These are phyloP conservation scores for Penstemon barbatus DNA, from an alignment of 257 asterid genomes.

Conservation along the genomic window DNA sequence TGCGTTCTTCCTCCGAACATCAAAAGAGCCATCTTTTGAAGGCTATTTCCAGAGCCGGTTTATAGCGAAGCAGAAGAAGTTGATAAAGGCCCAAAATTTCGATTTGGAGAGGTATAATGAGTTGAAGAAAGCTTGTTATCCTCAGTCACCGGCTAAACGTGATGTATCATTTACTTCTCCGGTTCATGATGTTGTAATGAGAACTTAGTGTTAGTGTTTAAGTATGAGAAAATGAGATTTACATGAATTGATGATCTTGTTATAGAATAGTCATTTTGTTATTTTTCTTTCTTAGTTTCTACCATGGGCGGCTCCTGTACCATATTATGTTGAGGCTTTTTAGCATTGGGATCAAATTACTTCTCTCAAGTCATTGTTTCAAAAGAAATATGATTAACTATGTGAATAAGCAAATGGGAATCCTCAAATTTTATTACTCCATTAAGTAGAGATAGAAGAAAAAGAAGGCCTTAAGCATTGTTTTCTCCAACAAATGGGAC, in stretches of 20 bases:
- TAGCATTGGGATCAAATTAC: not conserved
- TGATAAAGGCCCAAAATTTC: slow-evolving; percentile 55
- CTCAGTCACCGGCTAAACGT: not conserved
- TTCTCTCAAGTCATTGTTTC: no score
- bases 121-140: slow-evolving; percentile 49
- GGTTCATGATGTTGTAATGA: not conserved
- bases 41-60: slow-evolving; percentile 80
- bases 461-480: no score
- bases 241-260: not conserved
- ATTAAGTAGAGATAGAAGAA: no score
- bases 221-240: slow-evolving; percentile 6
- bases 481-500: no score
- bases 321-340: slow-evolving; percentile 32
- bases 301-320: slow-evolving; percentile 35
- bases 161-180: no score
- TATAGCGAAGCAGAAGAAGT: slow-evolving; percentile 51
- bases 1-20: slow-evolving; percentile 68
- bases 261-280: no score
- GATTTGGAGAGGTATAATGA: slow-evolving; percentile 58
- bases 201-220: slow-evolving; percentile 8
- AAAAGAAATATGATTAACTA: no score
- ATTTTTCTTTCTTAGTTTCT: not conserved
- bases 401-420: no score
- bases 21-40: slow-evolving; percentile 78
- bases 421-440: no score